Evolutionary conservation across 1,284 basidiomycete species (phyloP), one percentile per base, ranked within the genome.

Genomic region (Mycena citricolor): DNA sequence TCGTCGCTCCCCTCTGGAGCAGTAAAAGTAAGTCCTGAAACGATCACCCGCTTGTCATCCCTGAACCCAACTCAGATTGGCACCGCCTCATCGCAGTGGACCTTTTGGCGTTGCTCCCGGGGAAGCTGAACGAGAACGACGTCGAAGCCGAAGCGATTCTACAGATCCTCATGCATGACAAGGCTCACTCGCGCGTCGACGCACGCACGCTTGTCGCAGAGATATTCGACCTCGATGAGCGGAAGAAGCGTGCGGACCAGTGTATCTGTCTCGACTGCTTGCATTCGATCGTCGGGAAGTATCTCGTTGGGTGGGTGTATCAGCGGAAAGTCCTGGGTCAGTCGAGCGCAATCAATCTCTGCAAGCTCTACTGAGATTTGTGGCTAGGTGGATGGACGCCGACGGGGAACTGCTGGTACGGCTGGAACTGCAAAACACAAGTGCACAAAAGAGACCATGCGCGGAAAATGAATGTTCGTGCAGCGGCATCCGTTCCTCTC

Each of bases 371-470:
- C n/a, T n/a, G n/a, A n/a, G 26, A 12, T 13, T 21, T 8, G 20
- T 14, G 14, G 11, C 16, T 19, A 47, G 50, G 36, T 16, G 45
- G 45, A n/a, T 48, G 50, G 50, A 48, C 16, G 19, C 31, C 38
- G 23, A 42, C 42, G 26, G 36, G 41, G 8, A 42, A 52, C 12
- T 52, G 46, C 39, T 48, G 50, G 50, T 52, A 52, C n/a, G 46
- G 46, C 1, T 52, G 44, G n/a, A 36, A 45, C 29, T 52, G 46
- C 35, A 48, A 32, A 14, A 52, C 50, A 21, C 50, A 52, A 34
- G 26, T 39, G 14, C 50, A 52, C 17, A 52, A 48, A 14, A 11
- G 12, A 4, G 30, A 22, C 13, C 49, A 51, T 21, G 49, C 45
- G 2, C 40, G 38, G 25, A 33, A 23, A 4, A 47, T 37, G 20